Percentiles rank a stretch among this genome's conserved stretches.
Conservation (phyloP, 1,139 yeast species). For the Yamadazyma trypodendri region DNA sequence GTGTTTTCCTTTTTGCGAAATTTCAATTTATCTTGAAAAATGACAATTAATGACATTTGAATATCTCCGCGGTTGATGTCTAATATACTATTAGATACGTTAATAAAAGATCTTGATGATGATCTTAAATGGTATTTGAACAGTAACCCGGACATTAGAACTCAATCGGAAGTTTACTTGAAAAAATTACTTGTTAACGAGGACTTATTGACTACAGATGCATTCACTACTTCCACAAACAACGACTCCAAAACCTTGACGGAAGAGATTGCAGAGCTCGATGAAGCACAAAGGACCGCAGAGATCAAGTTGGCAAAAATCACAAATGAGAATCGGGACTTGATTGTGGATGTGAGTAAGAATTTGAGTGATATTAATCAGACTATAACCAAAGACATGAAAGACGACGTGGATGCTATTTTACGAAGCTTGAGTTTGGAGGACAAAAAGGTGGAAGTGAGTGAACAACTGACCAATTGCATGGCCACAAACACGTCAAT, state of each 20-base stretch:
- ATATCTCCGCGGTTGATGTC: slow-evolving; percentile 15
- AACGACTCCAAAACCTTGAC: slow-evolving; percentile 28
- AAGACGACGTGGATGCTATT: slow-evolving; percentile 22
- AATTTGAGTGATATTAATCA: slow-evolving; percentile 27
- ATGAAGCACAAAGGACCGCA: slow-evolving; percentile 30
- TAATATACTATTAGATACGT: slow-evolving; percentile 22
- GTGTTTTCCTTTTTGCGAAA: slow-evolving; percentile 6
- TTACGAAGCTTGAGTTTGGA: slow-evolving; percentile 13
- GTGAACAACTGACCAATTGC: slow-evolving; percentile 23
- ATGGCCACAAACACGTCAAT: slow-evolving; percentile 35
- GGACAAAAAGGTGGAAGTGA: slow-evolving; percentile 15
- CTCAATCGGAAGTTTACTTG: slow-evolving; percentile 21
- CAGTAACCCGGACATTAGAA: slow-evolving; percentile 14
- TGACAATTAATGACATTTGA: not conserved
- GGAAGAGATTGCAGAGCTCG: slow-evolving; percentile 50
- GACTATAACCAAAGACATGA: slow-evolving; percentile 23
- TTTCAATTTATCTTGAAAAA: not conserved
- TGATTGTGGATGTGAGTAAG: slow-evolving; percentile 39
- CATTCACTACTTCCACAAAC: slow-evolving; percentile 26
- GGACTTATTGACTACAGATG: slow-evolving; percentile 42
- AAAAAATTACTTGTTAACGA: slow-evolving; percentile 37
- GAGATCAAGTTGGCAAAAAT: slow-evolving; percentile 31
- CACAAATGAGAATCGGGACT: slow-evolving; percentile 38
- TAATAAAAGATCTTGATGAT: slow-evolving; percentile 22
- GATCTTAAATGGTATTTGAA: slow-evolving; percentile 10